Percentiles rank a stretch among this genome's conserved stretches.
Evolutionary conservation across 2,329 filamentous ascomycete genomes (phyloP).

Genomic region (Pseudocercospora eumusae): DNA sequence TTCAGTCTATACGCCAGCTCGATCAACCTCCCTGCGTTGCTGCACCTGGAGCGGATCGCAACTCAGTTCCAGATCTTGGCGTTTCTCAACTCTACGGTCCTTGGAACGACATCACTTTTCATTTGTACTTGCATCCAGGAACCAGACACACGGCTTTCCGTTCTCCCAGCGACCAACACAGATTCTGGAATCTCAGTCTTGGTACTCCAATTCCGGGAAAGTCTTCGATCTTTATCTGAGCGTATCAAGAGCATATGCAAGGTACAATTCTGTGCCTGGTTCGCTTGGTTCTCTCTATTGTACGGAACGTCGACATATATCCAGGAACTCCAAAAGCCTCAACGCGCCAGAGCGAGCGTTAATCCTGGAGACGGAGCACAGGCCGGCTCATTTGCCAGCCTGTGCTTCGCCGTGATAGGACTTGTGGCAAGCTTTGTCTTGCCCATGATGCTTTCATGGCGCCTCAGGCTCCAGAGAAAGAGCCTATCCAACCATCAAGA

Average conservation of each 20-base stretch:
- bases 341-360: not conserved
- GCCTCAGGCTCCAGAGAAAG: not conserved
- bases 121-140: not conserved
- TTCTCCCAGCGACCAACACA: not conserved
- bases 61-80: slow-evolving; percentile 8
- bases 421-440: not conserved
- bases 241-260: not conserved
- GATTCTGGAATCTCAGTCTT: not conserved
- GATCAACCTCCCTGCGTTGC: not conserved
- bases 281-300: slow-evolving; percentile 8
- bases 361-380: not conserved
- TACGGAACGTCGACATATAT: slow-evolving; percentile 4
- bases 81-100: not conserved
- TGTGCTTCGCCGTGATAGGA: slow-evolving; percentile 2
- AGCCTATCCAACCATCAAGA: not conserved
- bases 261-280: slow-evolving; percentile 3
- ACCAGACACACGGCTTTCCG: not conserved
- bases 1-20: not conserved
- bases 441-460: not conserved
- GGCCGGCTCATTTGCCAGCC: slow-evolving; percentile 2
- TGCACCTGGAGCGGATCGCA: not conserved
- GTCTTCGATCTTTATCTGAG: not conserved
- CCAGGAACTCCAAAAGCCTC: not conserved
- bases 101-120: not conserved
- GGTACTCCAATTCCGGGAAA: not conserved